Conservation (phyloP, 108 stramenopile species). For the Cyclotella sp. region DNA sequence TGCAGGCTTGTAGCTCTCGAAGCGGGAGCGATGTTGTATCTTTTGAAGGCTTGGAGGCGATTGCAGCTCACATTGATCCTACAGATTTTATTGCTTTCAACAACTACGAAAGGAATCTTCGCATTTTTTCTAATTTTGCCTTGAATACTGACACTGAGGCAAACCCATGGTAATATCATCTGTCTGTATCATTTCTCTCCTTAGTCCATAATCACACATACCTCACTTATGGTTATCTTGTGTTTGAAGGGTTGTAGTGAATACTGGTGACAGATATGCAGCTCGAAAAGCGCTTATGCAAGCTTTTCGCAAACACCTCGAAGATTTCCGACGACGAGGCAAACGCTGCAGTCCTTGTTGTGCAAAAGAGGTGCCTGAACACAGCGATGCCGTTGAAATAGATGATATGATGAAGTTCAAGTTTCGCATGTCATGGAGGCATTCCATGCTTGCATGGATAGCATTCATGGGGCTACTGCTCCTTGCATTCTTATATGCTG, state of each 20-base stretch:
- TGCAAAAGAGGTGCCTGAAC: slow-evolving; percentile 12
- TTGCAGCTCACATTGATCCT: slow-evolving; percentile 78
- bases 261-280: slow-evolving; percentile 62
- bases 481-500: slow-evolving; percentile 36
- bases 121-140: slow-evolving; percentile 64
- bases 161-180: slow-evolving; percentile 36
- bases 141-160: slow-evolving; percentile 61
- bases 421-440: slow-evolving; percentile 29
- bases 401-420: slow-evolving; percentile 47
- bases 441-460: slow-evolving; percentile 33
- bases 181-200: slow-evolving; percentile 38
- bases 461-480: slow-evolving; percentile 35
- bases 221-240: slow-evolving; percentile 27
- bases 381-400: slow-evolving; percentile 30
- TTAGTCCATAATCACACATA: background rate
- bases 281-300: slow-evolving; percentile 65
- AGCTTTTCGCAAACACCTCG: slow-evolving; percentile 60
- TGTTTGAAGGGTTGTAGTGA: slow-evolving; percentile 49
- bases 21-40: slow-evolving; percentile 35
- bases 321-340: slow-evolving; percentile 39
- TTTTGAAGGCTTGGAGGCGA: slow-evolving; percentile 69
- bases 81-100: slow-evolving; percentile 87
- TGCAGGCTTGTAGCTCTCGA: slow-evolving; percentile 57
- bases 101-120: slow-evolving; percentile 67
- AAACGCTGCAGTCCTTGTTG: slow-evolving; percentile 32